Evolutionary conservation across 2,329 filamentous ascomycete species (phyloP).

Genomic region (Cytospora piceae): DNA sequence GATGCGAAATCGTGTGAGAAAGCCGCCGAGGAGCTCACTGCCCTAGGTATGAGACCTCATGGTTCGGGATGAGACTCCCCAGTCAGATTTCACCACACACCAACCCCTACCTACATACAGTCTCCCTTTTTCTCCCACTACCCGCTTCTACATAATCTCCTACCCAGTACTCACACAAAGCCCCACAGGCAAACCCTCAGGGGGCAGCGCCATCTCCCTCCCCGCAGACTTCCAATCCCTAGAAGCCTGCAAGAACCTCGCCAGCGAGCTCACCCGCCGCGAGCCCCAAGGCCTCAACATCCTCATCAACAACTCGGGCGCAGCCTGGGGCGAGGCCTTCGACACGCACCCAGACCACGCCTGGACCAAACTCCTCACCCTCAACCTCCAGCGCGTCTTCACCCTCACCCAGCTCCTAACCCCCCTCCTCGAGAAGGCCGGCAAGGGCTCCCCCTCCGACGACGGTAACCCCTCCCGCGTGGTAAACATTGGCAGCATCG

Average conservation of each 20-base stretch:
- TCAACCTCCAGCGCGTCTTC: conserved; percentile 72
- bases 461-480: conserved; percentile 56
- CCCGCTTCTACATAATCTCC: too few species aligned
- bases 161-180: not conserved
- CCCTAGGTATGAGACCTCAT: conserved; percentile 40
- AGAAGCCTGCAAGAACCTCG: conserved; percentile 57
- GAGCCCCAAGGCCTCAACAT: conserved; percentile 59
- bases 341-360: conserved; percentile 61
- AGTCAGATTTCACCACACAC: not conserved
- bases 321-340: conserved; percentile 65
- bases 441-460: conserved; percentile 30
- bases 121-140: not conserved
- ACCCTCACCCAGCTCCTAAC: conserved; percentile 65
- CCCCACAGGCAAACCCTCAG: conserved; percentile 32
- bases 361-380: conserved; percentile 63
- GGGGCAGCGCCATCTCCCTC: conserved; percentile 58
- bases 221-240: conserved; percentile 68
- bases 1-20: conserved; percentile 61
- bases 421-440: conserved; percentile 58
- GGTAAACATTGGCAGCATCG: conserved; percentile 68
- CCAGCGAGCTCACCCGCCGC: conserved; percentile 51
- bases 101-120: not conserved
- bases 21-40: conserved; percentile 60
- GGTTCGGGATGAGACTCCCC: not conserved
- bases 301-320: conserved; percentile 69